These are phyloP conservation scores for Takakia lepidozioides DNA, from an alignment of 225 moss, liverwort and hornwort genomes.

Conservation along the genomic window DNA sequence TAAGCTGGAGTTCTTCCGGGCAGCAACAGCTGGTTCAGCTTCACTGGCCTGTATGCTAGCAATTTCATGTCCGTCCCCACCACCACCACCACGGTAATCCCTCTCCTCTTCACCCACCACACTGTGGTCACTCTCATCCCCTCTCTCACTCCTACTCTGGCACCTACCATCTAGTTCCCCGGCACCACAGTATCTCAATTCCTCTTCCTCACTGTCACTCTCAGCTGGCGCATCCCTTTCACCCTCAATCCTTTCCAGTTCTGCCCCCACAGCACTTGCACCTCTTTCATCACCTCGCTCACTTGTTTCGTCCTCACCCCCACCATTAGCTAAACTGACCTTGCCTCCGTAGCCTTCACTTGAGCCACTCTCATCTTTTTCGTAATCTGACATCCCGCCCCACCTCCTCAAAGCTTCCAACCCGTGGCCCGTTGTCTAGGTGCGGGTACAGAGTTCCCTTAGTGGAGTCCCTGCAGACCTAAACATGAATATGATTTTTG, in stretches of 20 bases:
- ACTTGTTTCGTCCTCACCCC: constrained; percentile 34
- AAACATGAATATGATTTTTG: too few species aligned
- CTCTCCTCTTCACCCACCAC: constrained; percentile 65
- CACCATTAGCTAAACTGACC: constrained; percentile 44
- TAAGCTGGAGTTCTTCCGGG: constrained; percentile 18
- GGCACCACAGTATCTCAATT: constrained; percentile 25
- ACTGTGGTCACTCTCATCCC: constrained; percentile 47
- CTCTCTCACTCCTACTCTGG: constrained; percentile 59
- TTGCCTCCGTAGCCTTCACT: constrained; percentile 47
- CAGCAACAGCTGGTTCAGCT: constrained; percentile 16
- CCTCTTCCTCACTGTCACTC: constrained; percentile 63
- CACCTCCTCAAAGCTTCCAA: too few species aligned
- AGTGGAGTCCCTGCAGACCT: too few species aligned
- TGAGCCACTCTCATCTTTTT: constrained; percentile 58
- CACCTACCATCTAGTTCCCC: constrained; percentile 26
- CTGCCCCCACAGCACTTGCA: constrained; percentile 36
- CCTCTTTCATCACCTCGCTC: constrained; percentile 33
- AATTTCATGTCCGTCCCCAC: constrained; percentile 46
- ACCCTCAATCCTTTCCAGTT: constrained; percentile 58
- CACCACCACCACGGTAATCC: constrained; percentile 37
- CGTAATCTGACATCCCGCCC: constrained; percentile 73
- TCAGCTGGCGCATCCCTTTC: constrained; percentile 65
- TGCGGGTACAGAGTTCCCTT: too few species aligned
- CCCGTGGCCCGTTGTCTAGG: too few species aligned
- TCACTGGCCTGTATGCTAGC: constrained; percentile 13